Evolutionary conservation across 139 green algal genomes (phyloP).

Genomic region (Chlamydomonas applanata): DNA sequence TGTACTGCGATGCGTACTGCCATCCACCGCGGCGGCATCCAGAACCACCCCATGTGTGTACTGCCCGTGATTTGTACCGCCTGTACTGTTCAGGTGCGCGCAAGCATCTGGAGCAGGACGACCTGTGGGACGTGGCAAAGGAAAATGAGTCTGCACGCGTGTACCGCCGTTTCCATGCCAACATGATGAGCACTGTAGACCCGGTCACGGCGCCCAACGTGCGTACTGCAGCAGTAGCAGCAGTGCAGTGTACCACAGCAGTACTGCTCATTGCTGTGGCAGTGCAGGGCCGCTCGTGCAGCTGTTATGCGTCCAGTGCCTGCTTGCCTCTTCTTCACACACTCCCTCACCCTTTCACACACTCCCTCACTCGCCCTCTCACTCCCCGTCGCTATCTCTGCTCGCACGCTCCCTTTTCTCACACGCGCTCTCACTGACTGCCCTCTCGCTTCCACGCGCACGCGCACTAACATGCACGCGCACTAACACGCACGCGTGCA

Average conservation of each 20-base stretch:
- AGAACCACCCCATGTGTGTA: too few species aligned
- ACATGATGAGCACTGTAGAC: slow-evolving; percentile 29
- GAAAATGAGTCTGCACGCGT: slow-evolving; percentile 53
- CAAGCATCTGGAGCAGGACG: slow-evolving; percentile 70
- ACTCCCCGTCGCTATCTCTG: too few species aligned
- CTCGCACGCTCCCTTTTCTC: too few species aligned
- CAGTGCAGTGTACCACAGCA: not conserved
- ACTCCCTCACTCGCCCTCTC: too few species aligned
- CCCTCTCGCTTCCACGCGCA: not conserved
- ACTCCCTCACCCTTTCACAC: too few species aligned
- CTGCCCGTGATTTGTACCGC: too few species aligned
- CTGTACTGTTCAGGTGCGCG: not conserved
- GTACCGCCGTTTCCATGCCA: slow-evolving; percentile 40
- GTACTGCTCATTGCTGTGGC: slow-evolving; percentile 1
- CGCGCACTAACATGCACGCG: too few species aligned
- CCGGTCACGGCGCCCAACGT: not conserved
- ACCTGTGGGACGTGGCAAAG: slow-evolving; percentile 75
- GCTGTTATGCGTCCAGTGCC: too few species aligned
- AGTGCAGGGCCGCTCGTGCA: not conserved
- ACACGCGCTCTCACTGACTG: too few species aligned
- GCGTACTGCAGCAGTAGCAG: not conserved
- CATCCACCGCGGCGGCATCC: too few species aligned
- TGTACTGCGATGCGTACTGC: too few species aligned
- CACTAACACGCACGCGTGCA: not conserved
- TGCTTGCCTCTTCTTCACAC: too few species aligned